phyloP scores from a whole-genome alignment of 441 rosid species.

The Geranium incanum region DNA sequence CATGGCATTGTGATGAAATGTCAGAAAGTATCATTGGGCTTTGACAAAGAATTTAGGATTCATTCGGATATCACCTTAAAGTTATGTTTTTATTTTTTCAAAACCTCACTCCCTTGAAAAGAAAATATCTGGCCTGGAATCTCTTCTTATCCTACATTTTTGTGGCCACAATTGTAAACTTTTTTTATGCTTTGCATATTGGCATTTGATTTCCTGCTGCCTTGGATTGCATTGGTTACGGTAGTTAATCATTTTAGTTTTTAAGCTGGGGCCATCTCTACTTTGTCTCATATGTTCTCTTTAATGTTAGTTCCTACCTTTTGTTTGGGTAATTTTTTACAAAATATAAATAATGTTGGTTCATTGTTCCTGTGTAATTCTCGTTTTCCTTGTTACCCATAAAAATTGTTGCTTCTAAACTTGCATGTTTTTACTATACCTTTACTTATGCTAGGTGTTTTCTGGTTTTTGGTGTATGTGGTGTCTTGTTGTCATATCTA shows the following conservation, averaged over 20 bases:
- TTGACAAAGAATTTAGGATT: neutral
- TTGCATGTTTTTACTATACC: neutral
- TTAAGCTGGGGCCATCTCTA: neutral
- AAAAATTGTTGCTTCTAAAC: neutral
- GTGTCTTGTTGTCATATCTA: conserved; percentile 4
- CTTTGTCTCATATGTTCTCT: neutral
- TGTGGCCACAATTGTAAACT: neutral
- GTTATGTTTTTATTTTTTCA: neutral
- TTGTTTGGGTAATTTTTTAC: neutral
- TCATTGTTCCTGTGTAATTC: neutral
- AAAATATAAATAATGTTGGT: neutral
- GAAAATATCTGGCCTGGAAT: neutral
- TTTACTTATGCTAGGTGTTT: neutral
- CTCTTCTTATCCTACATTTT: neutral
- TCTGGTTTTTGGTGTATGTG: neutral
- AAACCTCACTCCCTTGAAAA: neutral
- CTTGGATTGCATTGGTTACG: neutral
- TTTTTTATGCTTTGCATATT: neutral
- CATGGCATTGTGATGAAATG: neutral
- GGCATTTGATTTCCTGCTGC: neutral
- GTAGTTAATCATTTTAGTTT: neutral
- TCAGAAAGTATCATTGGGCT: neutral
- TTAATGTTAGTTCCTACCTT: neutral
- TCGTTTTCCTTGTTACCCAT: conserved; percentile 2
- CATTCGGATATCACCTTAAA: neutral